Evolutionary conservation across 1,284 basidiomycete genomes (phyloP), one percentile per base, ranked within the genome.

Genomic region (Puccinia polysora): DNA sequence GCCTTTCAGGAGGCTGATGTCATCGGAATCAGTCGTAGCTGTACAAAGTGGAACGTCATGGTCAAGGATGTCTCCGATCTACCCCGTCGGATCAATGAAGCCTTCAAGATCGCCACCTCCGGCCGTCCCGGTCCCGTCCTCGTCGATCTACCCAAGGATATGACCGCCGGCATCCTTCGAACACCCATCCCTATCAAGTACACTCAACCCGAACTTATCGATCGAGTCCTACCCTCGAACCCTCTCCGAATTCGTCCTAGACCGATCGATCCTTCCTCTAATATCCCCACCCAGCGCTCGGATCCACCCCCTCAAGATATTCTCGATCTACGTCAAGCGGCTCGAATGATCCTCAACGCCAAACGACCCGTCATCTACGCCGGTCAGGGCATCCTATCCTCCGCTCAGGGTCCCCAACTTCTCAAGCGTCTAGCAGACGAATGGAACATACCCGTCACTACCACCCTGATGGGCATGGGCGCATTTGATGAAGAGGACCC

Each of bases 31-130:
- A 96, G 92, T 64, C 84, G 95, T 75, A 88, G 88, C 76, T 98
- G 95, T 83, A 97, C 96, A 32, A 98, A 98, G 81, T 98, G 95
- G 96, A 98, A 98, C 80, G 94, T 98, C 75, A 96, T 97, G 93
- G 91, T 98, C 74, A 97, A 97, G 82, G 93, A 96, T 80, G 91
- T 98, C 75, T 82, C 90, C 30, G 95, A 97, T 81, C 84, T 97
- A 3, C 96, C 95, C 7, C 84, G 95, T 62, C 85, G 95, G 75
- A 96, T 98, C 81, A 98, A 97, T 80, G 95, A 98, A 81, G 96
- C 95, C 0, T 98, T 98, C 86, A 96, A 97, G 82, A 97, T 98
- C 76, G 95, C 96, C 38, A 96, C 91, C 1, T 91, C 91, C 8
- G 96, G 95, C 1, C 87, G 96, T 49, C 95, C 94, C 0, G 95